Evolutionary conservation across 371 early-diverging fungal genomes (phyloP), one percentile per base, ranked within the genome.

Genomic region (Sporodiniella umbellata): DNA sequence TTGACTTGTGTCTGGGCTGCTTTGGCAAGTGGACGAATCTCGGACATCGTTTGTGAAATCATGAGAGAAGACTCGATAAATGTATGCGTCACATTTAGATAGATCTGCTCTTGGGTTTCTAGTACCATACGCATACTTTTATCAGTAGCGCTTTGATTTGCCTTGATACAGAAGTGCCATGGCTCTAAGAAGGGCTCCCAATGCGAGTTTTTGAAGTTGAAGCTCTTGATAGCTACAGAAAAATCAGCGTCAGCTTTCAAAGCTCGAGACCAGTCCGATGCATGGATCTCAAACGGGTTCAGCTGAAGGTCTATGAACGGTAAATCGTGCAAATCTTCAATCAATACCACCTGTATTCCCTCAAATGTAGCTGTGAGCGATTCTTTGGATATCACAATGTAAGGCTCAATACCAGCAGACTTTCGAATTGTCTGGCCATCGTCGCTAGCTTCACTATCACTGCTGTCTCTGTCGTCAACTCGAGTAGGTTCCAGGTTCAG

Each of bases 171-270:
- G 31, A 83, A 79, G 2, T 51, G 58, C 85, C 87, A 92, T 7
- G 88, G 87, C 60, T 95, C 95, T 6, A 93, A 53, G 21, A 94
- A 48, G 3, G 95, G 94, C 59, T 95, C 95, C 95, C 95, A 95
- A 54, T 92, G 90, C 24, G 94, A 93, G 62, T 88, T 92, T 52
- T 84, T 84, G 35, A 89, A 68, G 64, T 95, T 94, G 53, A 88
- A 95, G 65, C 86, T 91, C 62, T 95, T 95, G 45, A 86, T 84
- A 33, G 85, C 79, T 31, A 93, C 48, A 18, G 73, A 64, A 17
- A 97, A 62, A 5, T 81, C 72, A 6, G 86, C 80, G 54, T 89
- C 84, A 8, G 92, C 82, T 17, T 83, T 79, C 54, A 94, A 68
- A 33, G 67, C 54, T 21, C 81, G 58, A 2, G 84, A 81, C 94